Percentiles rank a stretch among this genome's conserved stretches.
phyloP scores from a whole-genome alignment of 352 stramenopile species.

The Blastocystis sp. region DNA sequence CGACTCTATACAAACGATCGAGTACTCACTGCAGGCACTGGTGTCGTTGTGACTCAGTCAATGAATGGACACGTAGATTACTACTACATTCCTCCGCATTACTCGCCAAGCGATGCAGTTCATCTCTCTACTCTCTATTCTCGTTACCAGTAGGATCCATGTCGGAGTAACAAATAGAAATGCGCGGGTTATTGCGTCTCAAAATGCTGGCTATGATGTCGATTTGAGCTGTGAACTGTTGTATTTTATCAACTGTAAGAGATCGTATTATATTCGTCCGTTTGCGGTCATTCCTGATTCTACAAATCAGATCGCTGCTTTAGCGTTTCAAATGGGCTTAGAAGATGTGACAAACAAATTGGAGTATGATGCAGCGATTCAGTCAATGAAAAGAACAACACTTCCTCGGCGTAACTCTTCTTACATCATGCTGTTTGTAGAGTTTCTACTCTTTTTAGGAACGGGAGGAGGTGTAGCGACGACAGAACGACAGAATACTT shows the following conservation, averaged over 20 bases:
- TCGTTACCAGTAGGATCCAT: not conserved
- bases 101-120: not conserved
- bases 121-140: not conserved
- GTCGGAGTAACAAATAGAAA: not conserved
- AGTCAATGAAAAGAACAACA: not conserved
- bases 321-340: not conserved
- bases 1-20: not conserved
- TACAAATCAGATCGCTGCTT: not conserved
- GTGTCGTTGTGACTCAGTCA: not conserved
- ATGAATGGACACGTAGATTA: not conserved
- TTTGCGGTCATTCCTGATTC: not conserved
- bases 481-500: conserved; percentile 2
- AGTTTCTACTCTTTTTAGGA: conserved; percentile 40
- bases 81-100: not conserved
- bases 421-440: not conserved
- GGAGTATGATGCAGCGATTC: not conserved
- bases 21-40: not conserved
- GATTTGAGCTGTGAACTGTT: not conserved
- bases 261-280: not conserved
- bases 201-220: not conserved
- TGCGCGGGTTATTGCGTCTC: not conserved
- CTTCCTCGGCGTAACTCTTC: not conserved
- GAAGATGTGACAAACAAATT: not conserved
- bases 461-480: conserved; percentile 20
- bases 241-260: not conserved